Evolutionary conservation across 2,329 filamentous ascomycete genomes (phyloP), one percentile per base, ranked within the genome.

Genomic region (Emericellopsis atlantica): DNA sequence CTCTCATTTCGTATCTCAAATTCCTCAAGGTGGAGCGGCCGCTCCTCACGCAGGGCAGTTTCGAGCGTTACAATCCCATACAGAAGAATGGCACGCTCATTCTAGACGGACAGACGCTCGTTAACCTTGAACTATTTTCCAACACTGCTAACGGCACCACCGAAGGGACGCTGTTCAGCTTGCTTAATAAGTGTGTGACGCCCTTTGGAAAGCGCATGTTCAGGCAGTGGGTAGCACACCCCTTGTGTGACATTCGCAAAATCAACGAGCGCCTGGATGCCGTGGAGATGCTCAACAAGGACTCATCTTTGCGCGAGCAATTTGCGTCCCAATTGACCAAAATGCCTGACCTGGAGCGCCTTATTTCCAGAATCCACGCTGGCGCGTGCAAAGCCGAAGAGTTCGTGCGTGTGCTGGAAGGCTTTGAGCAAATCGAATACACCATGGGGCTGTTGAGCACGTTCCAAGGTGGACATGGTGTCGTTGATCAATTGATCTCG

Each of bases 401-500:
- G 56, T 98, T 98, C 57, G 79, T 96, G 36, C 84, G 81, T 37
- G 90, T 96, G 0, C 69, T 98, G 0, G 89, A 96, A 58, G 92
- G 92, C 0, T 98, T 95, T 51, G 92, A 96, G 64, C 90, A 95
- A 60, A 96, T 98, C 36, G 88, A 95, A 47, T 92, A 95, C 57
- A 94, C 89, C 1, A 86, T 95, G 72, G 75, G 78, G 40, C 70
- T 96, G 18, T 72, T 96, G 1, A 70, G 74, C 37, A 72, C 80
- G 8, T 84, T 84, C 51, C 77, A 81, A 40, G 75, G 80, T n/a
- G 84, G 82, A 3, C 81, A 87, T 39, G 84, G 87, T 3, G 72
- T 96, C 3, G 82, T 98, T 34, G 84, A 88, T 43, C 80, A 88
- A 40, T 74, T 98, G 32, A 78, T 96, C 35, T 65, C 75, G 0